Percentiles rank a stretch among this genome's conserved stretches.
These are phyloP conservation scores for Debaryomyces sp. DNA, from an alignment of 1,139 yeast genomes.

Conservation along the genomic window DNA sequence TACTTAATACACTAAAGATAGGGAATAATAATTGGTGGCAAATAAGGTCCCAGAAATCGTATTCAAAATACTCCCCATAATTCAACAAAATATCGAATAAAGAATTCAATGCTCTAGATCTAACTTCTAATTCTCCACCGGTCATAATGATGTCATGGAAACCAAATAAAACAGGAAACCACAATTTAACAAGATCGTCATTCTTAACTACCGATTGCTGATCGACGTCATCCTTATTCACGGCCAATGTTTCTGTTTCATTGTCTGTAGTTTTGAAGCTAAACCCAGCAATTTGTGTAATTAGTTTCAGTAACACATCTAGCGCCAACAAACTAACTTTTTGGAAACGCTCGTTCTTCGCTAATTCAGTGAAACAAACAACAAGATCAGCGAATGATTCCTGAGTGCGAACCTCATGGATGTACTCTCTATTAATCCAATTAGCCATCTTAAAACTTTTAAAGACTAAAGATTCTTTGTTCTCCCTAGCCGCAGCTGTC, in stretches of 20 bases:
- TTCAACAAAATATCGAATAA: constrained; percentile 81
- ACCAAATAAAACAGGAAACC: constrained; percentile 85
- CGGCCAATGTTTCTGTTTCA: constrained; percentile 7
- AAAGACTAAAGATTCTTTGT: constrained; percentile 58
- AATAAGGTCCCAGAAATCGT: constrained; percentile 79
- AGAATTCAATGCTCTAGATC: constrained; percentile 82
- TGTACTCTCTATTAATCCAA: constrained; percentile 62
- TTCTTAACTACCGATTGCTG: constrained; percentile 19
- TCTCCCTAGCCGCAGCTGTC: constrained; percentile 61
- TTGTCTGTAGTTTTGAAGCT: constrained; percentile 25
- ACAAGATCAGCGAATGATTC: constrained; percentile 78
- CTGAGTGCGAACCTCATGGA: constrained; percentile 66
- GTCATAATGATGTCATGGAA: constrained; percentile 90
- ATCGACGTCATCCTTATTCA: constrained; percentile 17
- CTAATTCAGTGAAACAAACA: constrained; percentile 75
- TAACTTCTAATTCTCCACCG: constrained; percentile 91
- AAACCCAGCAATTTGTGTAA: constrained; percentile 56
- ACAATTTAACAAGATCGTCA: constrained; percentile 49
- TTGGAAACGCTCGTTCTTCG: constrained; percentile 84
- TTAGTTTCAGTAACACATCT: constrained; percentile 69
- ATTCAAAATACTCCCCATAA: constrained; percentile 75
- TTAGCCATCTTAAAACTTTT: constrained; percentile 67
- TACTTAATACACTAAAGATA: constrained; percentile 77
- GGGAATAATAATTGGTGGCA: constrained; percentile 85
- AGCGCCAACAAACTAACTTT: constrained; percentile 79